These are phyloP conservation scores for Sphaerobolus stellatus DNA, from an alignment of 1,284 basidiomycete genomes.

Conservation along the genomic window DNA sequence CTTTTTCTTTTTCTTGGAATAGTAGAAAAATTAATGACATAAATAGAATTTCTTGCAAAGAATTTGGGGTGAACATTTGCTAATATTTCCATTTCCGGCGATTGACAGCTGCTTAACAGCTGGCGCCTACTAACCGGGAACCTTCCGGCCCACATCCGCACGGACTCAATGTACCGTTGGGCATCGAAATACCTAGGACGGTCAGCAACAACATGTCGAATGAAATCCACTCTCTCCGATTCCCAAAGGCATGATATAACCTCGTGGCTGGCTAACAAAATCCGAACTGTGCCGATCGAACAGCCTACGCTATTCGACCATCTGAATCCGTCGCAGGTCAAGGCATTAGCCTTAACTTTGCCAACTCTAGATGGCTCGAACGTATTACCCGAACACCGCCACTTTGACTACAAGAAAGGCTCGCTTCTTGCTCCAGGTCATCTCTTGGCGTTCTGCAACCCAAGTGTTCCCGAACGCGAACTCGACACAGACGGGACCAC, in stretches of 20 bases:
- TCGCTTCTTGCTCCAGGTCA: conserved; percentile 58
- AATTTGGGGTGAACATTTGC: too few species aligned
- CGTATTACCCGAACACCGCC: conserved; percentile 19
- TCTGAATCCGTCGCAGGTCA: conserved; percentile 60
- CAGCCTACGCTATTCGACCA: conserved; percentile 43
- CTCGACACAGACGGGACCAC: conserved; percentile 74
- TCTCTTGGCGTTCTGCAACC: conserved; percentile 76
- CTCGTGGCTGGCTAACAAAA: conserved; percentile 9
- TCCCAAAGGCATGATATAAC: conserved; percentile 2
- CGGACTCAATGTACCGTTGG: too few species aligned
- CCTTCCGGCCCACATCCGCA: too few species aligned
- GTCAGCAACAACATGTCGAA: too few species aligned
- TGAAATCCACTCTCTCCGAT: too few species aligned
- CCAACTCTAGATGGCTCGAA: conserved; percentile 63
- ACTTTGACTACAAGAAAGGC: conserved; percentile 37
- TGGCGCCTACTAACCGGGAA: too few species aligned
- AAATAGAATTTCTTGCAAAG: too few species aligned
- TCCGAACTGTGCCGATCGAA: conserved; percentile 26
- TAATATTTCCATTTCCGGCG: too few species aligned
- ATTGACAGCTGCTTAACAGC: too few species aligned
- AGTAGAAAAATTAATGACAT: too few species aligned
- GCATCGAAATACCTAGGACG: too few species aligned
- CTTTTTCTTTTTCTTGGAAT: too few species aligned
- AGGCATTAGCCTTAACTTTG: conserved; percentile 51
- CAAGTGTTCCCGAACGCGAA: conserved; percentile 53